These are phyloP conservation scores for Exophiala dermatitidis DNA, from an alignment of 2,329 filamentous ascomycete genomes.

Conservation along the genomic window DNA sequence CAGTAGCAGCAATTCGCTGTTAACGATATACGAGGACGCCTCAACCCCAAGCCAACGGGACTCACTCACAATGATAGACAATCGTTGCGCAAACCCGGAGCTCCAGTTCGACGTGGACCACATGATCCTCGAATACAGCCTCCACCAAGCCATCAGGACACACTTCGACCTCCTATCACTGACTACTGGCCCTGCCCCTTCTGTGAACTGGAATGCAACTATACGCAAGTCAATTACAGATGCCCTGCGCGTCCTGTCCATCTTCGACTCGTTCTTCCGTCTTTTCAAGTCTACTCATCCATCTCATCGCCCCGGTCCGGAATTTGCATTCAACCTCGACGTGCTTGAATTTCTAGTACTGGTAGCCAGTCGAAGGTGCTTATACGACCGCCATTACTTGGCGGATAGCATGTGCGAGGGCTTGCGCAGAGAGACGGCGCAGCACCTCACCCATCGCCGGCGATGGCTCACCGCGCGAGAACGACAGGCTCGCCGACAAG, in stretches of 20 bases:
- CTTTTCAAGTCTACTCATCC: slow-evolving; percentile 19
- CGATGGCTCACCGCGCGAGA: slow-evolving; percentile 6
- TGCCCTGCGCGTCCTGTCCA: slow-evolving; percentile 1
- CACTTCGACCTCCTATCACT: slow-evolving; percentile 8
- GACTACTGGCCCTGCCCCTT: not conserved
- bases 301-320: not conserved
- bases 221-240: not conserved
- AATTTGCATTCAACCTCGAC: slow-evolving; percentile 9
- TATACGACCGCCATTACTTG: not conserved
- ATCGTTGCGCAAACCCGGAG: slow-evolving; percentile 21
- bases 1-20: not conserved
- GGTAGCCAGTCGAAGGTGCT: slow-evolving; percentile 1
- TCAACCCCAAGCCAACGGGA: too few species aligned
- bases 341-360: slow-evolving; percentile 22
- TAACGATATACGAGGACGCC: not conserved
- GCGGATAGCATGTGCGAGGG: not conserved
- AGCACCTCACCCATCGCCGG: slow-evolving; percentile 6
- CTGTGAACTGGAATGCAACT: not conserved
- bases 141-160: slow-evolving; percentile 22
- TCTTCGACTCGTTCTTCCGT: slow-evolving; percentile 14
- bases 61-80: slow-evolving; percentile 16
- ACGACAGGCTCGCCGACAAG: slow-evolving; percentile 1
- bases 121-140: slow-evolving; percentile 27
- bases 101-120: slow-evolving; percentile 26
- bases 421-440: not conserved